Evolutionary conservation across 2,329 filamentous ascomycete species (phyloP).

Genomic region (Colletotrichum costaricense): DNA sequence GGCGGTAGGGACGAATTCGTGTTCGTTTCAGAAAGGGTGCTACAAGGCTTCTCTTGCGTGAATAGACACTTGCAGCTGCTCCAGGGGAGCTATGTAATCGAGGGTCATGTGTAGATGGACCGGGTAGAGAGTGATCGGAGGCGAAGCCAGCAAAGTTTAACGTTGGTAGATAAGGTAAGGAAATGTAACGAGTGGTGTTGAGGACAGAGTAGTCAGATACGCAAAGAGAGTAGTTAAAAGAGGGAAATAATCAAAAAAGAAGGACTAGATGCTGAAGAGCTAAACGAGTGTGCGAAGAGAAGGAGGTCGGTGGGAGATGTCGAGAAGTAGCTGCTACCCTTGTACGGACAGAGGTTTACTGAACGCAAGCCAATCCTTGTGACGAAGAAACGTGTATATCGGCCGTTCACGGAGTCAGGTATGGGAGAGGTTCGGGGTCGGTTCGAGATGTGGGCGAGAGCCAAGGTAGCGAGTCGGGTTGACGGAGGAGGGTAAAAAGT

Average conservation of each 20-base stretch:
- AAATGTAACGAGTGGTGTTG: slow-evolving; percentile 22
- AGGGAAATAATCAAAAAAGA: slow-evolving; percentile 12
- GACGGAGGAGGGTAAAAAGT: slow-evolving; percentile 6
- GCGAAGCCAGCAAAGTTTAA: slow-evolving; percentile 13
- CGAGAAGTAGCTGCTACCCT: slow-evolving; percentile 30
- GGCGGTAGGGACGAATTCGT: neutral
- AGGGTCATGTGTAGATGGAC: slow-evolving; percentile 24
- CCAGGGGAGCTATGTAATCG: slow-evolving; percentile 35
- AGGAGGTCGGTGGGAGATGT: slow-evolving; percentile 30
- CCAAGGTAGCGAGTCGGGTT: slow-evolving; percentile 14
- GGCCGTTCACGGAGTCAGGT: neutral
- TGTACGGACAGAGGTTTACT: slow-evolving; percentile 8
- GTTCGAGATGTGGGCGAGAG: slow-evolving; percentile 13
- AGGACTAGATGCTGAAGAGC: slow-evolving; percentile 29
- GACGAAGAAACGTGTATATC: neutral
- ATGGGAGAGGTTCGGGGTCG: slow-evolving; percentile 10
- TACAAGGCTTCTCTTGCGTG: slow-evolving; percentile 5
- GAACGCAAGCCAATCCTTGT: slow-evolving; percentile 24
- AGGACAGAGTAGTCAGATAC: slow-evolving; percentile 18
- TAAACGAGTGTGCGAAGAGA: slow-evolving; percentile 36
- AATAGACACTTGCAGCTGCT: slow-evolving; percentile 28
- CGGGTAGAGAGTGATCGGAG: neutral
- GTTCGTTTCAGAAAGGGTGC: neutral
- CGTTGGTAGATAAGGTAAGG: slow-evolving; percentile 8
- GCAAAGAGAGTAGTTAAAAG: slow-evolving; percentile 23